These are phyloP conservation scores for Exophiala spinifera DNA, from an alignment of 2,329 filamentous ascomycete genomes.

Conservation along the genomic window DNA sequence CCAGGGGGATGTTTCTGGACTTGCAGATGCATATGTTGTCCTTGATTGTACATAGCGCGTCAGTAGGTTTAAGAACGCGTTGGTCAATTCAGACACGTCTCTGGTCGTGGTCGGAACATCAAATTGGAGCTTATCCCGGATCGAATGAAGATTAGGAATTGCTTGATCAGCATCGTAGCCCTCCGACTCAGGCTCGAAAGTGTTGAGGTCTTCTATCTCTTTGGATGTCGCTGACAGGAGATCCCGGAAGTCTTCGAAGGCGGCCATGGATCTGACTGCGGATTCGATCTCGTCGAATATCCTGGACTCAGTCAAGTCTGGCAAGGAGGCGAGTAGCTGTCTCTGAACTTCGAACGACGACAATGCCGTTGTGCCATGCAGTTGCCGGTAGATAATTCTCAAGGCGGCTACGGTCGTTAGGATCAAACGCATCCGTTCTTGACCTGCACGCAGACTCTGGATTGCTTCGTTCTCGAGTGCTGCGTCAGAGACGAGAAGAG, in stretches of 20 bases:
- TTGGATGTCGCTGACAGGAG: not conserved
- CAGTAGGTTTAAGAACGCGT: slow-evolving; percentile 2
- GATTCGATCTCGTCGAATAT: slow-evolving; percentile 8
- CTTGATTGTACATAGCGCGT: slow-evolving; percentile 2
- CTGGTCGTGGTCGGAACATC: not conserved
- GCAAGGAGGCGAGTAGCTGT: slow-evolving; percentile 12
- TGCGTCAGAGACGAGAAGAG: slow-evolving; percentile 50
- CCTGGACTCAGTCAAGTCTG: slow-evolving; percentile 9
- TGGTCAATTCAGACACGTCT: not conserved
- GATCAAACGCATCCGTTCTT: slow-evolving; percentile 23
- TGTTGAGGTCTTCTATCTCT: not conserved
- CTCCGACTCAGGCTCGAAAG: not conserved
- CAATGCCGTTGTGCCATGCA: not conserved
- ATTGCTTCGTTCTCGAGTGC: slow-evolving; percentile 44
- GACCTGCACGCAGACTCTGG: slow-evolving; percentile 39
- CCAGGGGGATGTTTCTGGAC: slow-evolving; percentile 36
- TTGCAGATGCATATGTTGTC: not conserved
- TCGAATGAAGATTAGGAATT: not conserved
- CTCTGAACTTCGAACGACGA: slow-evolving; percentile 6
- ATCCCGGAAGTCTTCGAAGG: not conserved
- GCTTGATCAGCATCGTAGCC: not conserved
- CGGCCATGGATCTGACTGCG: not conserved
- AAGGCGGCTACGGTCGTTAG: slow-evolving; percentile 10
- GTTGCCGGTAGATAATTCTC: slow-evolving; percentile 6
- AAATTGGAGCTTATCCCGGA: not conserved